Base-by-base conservation (phyloP, 2,329 filamentous ascomycete species). In the Ophiosphaerella herpotricha region DNA sequence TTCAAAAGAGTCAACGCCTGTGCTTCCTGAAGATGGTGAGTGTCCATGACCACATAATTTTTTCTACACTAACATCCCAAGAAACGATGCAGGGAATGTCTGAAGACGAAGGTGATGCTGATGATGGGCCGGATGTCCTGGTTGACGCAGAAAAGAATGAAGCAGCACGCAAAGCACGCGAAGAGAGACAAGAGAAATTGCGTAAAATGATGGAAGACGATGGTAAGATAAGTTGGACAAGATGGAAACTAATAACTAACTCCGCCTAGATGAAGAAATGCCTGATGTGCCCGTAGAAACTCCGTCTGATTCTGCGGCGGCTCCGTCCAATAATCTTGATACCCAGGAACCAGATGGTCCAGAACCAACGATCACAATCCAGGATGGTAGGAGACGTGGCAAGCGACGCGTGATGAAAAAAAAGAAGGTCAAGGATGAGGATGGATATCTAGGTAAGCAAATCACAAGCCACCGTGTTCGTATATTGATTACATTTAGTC, bases 351-450 rank as follows among this genome's bases (percentile, higher is more conserved):
- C 61, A 18, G 48, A 56, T 31, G 65, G 71, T 39, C 53, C 48
- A 21, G 67, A 70, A 50, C 46, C 63, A 14, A 48, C 55, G 5
- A 75, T 87, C 6, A 82, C 80, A 1, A 74, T 81, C 2, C 74
- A 79, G 52, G 84, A 82, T 48, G 89, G 88, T 0, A 83, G 91
- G 34, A 82, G 89, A 51, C 84, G 91, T 56, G 91, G 90, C 29
- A 87, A 84, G 69, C 83, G 92, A 60, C 85, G 87, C 62, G 84
- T 97, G 7, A 90, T 89, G 84, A 91, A 90, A 75, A 96, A 95
- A 80, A 89, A 88, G 77, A 91, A 88, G 38, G 82, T 88, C 47
- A 87, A 91, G 71, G 92, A 97, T 59, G 90, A 92, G 42, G 88
- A 96, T 57, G 92, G 92, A 5, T 97, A 95, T 71, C 82, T 97